Evolutionary conservation across 495 filamentous ascomycete species (phyloP).

Genomic region (Talaromyces borbonicus): DNA sequence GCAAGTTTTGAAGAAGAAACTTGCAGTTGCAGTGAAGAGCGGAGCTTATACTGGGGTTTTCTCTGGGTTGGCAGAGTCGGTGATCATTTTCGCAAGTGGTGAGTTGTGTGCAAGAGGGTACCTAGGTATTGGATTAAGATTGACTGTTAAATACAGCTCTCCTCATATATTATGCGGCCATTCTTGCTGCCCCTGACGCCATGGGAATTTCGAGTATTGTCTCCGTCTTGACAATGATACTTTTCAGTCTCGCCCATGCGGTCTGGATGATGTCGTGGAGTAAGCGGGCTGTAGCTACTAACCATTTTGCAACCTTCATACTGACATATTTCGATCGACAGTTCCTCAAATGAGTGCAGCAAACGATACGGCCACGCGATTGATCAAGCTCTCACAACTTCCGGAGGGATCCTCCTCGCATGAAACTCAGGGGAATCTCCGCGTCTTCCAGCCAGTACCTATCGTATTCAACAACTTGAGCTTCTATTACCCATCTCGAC

Average conservation of each 20-base stretch:
- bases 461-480: slow-evolving; percentile 48
- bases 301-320: neutral
- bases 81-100: slow-evolving; percentile 59
- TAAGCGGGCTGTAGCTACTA: slow-evolving; percentile 17
- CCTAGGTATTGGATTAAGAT: neutral
- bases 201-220: slow-evolving; percentile 50
- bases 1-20: slow-evolving; percentile 36
- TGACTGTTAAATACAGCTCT: slow-evolving; percentile 41
- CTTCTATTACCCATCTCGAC: slow-evolving; percentile 61
- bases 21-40: slow-evolving; percentile 46
- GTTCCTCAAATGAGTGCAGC: slow-evolving; percentile 73
- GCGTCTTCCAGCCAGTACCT: slow-evolving; percentile 43
- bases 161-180: slow-evolving; percentile 74
- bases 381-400: slow-evolving; percentile 63
- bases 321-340: slow-evolving; percentile 10
- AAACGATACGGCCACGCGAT: slow-evolving; percentile 57
- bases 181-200: slow-evolving; percentile 41
- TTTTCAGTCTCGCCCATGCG: slow-evolving; percentile 69
- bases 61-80: slow-evolving; percentile 66
- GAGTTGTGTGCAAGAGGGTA: slow-evolving; percentile 7
- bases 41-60: slow-evolving; percentile 57
- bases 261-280: slow-evolving; percentile 55
- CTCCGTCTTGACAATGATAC: slow-evolving; percentile 68
- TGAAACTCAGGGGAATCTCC: slow-evolving; percentile 43
- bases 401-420: slow-evolving; percentile 45